phyloP scores from a whole-genome alignment of 2,329 filamentous ascomycete species.

The Coniochaeta sp. region DNA sequence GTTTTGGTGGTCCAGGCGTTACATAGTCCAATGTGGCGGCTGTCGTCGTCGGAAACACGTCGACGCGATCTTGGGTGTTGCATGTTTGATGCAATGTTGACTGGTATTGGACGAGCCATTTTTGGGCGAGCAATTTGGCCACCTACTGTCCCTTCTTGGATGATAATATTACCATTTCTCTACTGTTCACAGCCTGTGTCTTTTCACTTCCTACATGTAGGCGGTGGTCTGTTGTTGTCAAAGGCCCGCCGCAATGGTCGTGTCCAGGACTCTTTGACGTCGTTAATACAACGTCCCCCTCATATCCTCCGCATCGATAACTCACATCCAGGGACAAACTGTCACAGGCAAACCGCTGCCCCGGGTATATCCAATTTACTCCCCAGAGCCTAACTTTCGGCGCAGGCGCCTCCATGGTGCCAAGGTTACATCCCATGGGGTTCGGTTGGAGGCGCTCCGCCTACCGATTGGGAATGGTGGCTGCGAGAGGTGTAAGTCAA shows the following conservation, averaged over 20 bases:
- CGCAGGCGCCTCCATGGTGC: slow-evolving; percentile 1
- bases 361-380: not conserved
- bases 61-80: not conserved
- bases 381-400: not conserved
- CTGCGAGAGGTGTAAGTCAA: not conserved
- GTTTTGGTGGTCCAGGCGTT: not conserved
- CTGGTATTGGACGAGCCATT: not conserved
- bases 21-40: no score
- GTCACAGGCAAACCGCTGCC: not conserved
- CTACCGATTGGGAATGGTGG: not conserved
- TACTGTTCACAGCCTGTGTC: no score
- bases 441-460: slow-evolving; percentile 4
- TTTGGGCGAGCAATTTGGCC: no score
- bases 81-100: not conserved
- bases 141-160: no score
- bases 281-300: not conserved
- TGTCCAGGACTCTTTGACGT: not conserved
- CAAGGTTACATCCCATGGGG: slow-evolving; percentile 4
- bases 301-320: not conserved
- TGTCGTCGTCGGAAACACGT: no score
- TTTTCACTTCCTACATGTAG: no score
- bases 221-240: no score
- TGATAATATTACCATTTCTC: no score
- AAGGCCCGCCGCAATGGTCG: no score
- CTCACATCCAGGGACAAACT: not conserved